Percentiles rank a stretch among this genome's conserved stretches.
phyloP scores from a whole-genome alignment of 192 early-diverging fungal species.

The Chytriomyces confervae region DNA sequence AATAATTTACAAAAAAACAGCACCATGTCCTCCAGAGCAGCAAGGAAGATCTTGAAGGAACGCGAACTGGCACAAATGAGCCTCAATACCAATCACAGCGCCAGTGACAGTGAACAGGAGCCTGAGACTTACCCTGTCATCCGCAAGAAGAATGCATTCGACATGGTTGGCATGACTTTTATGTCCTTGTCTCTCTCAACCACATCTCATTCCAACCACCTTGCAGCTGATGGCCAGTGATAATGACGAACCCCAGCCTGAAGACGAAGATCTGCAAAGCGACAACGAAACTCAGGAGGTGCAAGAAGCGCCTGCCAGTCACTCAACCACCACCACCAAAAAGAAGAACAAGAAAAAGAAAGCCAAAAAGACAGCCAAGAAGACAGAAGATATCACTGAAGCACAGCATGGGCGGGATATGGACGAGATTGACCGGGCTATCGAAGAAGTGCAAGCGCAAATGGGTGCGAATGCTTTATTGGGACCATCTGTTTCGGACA shows the following conservation, averaged over 20 bases:
- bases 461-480: conserved; percentile 40
- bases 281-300: conserved; percentile 18
- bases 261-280: conserved; percentile 20
- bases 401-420: conserved; percentile 58
- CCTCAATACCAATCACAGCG: not conserved
- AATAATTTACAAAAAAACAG: no score
- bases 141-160: conserved; percentile 60
- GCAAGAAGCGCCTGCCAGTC: conserved; percentile 29
- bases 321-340: conserved; percentile 29
- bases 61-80: not conserved
- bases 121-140: conserved; percentile 29
- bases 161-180: conserved; percentile 54
- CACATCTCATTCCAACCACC: not conserved
- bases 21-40: conserved; percentile 28
- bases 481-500: conserved; percentile 1
- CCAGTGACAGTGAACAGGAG: conserved; percentile 48
- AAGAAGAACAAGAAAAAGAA: conserved; percentile 68
- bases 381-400: conserved; percentile 28
- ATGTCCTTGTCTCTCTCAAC: not conserved
- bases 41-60: conserved; percentile 28
- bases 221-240: conserved; percentile 46
- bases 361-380: conserved; percentile 35
- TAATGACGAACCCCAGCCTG: conserved; percentile 8
- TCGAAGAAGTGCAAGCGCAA: conserved; percentile 67
- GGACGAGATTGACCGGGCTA: conserved; percentile 69